Percentiles rank a stretch among this genome's conserved stretches.
phyloP scores from a whole-genome alignment of 169 alveolate species.

The Babesia bigemina region DNA sequence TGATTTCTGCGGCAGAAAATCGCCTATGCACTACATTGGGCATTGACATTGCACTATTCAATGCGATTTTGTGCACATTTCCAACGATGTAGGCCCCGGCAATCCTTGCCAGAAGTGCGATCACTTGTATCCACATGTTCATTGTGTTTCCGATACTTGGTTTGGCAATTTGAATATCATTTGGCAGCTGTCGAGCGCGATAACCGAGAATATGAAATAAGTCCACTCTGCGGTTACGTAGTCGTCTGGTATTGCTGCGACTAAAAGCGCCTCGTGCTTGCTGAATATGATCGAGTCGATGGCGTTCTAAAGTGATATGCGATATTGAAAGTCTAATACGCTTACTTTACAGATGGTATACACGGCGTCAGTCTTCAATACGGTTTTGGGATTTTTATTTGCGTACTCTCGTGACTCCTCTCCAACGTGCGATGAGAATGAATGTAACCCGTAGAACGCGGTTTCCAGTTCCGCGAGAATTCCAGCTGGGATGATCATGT shows the following conservation, averaged over 20 bases:
- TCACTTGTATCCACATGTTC: not conserved
- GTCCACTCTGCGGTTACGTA: conserved; percentile 25
- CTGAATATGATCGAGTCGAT: conserved; percentile 43
- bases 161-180: conserved; percentile 62
- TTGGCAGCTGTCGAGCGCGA: conserved; percentile 59
- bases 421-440: conserved; percentile 9
- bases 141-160: conserved; percentile 1
- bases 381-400: conserved; percentile 7
- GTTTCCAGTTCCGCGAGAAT: conserved; percentile 54
- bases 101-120: not conserved
- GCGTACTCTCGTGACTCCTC: not conserved
- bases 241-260: conserved; percentile 65
- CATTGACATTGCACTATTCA: not conserved
- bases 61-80: not conserved
- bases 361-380: conserved; percentile 27
- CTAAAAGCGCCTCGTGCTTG: conserved; percentile 54
- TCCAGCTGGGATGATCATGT: conserved; percentile 30
- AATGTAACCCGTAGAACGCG: conserved; percentile 25
- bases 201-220: conserved; percentile 54
- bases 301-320: conserved; percentile 6
- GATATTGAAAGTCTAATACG: no score
- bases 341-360: conserved; percentile 28
- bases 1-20: not conserved
- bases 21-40: not conserved
- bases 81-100: conserved; percentile 7